phyloP scores from a whole-genome alignment of 2,329 filamentous ascomycete genomes.

The Sporothrix brunneoviolacea region DNA sequence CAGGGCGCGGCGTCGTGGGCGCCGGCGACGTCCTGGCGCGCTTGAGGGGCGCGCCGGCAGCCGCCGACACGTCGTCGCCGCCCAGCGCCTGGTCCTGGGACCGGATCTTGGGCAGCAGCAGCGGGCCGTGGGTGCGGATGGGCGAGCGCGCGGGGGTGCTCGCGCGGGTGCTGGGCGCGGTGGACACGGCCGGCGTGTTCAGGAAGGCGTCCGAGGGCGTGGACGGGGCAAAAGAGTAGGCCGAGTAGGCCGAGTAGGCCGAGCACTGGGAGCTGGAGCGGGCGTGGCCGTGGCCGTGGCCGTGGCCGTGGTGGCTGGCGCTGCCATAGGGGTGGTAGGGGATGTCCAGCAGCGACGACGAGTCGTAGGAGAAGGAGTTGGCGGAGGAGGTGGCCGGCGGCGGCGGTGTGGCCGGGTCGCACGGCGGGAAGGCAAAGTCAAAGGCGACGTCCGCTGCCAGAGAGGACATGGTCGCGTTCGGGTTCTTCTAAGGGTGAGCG shows the following conservation, averaged over 20 bases:
- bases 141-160: constrained; percentile 66
- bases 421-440: constrained; percentile 52
- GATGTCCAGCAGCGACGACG: constrained; percentile 49
- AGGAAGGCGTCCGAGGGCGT: constrained; percentile 47
- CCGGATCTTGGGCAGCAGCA: constrained; percentile 79
- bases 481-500: too few relatives aligned
- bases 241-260: constrained; percentile 42
- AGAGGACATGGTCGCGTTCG: constrained; percentile 33
- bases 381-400: constrained; percentile 17
- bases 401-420: constrained; percentile 44
- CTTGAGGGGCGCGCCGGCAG: constrained; percentile 40
- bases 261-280: constrained; percentile 61
- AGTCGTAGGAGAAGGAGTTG: constrained; percentile 47
- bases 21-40: constrained; percentile 49
- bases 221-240: constrained; percentile 61
- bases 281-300: constrained; percentile 40
- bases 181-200: constrained; percentile 26
- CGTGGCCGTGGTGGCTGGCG: neutral
- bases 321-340: constrained; percentile 30
- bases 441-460: constrained; percentile 57
- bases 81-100: constrained; percentile 74
- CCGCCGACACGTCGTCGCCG: constrained; percentile 37
- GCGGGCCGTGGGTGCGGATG: constrained; percentile 69
- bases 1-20: constrained; percentile 23
- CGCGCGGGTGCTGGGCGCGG: constrained; percentile 45